Evolutionary conservation across 257 asterid genomes (phyloP).

Genomic region (Solanum ahanhuiri): DNA sequence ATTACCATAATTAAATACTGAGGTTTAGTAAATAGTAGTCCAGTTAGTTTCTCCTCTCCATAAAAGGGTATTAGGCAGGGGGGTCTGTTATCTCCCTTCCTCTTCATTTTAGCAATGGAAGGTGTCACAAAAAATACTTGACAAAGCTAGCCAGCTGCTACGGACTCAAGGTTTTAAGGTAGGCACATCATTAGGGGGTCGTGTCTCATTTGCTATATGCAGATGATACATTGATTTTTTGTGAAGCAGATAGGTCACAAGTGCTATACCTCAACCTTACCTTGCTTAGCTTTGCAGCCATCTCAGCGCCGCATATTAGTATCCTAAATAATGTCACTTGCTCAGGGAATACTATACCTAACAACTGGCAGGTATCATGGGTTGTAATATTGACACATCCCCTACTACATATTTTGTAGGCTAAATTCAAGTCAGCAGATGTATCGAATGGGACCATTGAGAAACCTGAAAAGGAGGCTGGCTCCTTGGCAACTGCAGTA

Average conservation of each 20-base stretch:
- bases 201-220: neutral
- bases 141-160: neutral
- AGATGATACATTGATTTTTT: neutral
- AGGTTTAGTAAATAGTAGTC: neutral
- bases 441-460: neutral
- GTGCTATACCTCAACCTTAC: neutral
- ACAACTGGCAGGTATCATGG: neutral
- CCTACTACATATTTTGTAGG: neutral
- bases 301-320: neutral
- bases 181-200: neutral
- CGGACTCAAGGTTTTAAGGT: neutral
- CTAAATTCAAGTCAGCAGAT: neutral
- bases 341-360: neutral
- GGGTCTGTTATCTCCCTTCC: neutral
- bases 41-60: neutral
- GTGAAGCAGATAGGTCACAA: neutral
- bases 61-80: neutral
- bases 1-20: neutral
- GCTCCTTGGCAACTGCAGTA: neutral
- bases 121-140: neutral
- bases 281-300: neutral
- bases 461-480: neutral
- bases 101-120: neutral
- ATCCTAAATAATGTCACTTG: neutral
- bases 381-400: neutral